Conservation (phyloP, 495 filamentous ascomycete species). For the Aspergillus kassunensis region DNA sequence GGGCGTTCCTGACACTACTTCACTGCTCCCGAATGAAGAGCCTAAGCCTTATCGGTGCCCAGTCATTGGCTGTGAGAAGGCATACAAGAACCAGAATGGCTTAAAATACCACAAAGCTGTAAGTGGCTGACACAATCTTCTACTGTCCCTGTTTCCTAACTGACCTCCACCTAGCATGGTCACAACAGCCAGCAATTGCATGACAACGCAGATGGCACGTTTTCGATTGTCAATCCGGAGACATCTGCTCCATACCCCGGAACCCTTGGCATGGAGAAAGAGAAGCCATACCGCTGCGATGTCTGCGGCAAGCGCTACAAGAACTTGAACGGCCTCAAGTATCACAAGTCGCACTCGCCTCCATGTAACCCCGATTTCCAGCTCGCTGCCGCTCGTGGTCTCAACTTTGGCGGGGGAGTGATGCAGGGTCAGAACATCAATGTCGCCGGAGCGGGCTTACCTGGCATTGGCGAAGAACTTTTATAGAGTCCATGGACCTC, state of each 20-base stretch:
- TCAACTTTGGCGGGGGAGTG: constrained; percentile 43
- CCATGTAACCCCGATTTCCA: constrained; percentile 58
- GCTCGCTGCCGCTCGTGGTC: constrained; percentile 36
- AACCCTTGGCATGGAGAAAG: constrained; percentile 98
- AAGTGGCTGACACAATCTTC: constrained; percentile 29
- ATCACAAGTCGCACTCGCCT: constrained; percentile 83
- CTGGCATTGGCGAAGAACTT: constrained; percentile 50
- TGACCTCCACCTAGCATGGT: constrained; percentile 60
- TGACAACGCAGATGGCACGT: constrained; percentile 93
- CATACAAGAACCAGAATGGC: constrained; percentile 99
- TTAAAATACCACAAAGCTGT: constrained; percentile 80
- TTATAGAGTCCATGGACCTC: constrained; percentile 26
- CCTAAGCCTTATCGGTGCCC: constrained; percentile 96
- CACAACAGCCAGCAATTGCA: constrained; percentile 95
- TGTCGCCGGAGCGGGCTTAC: constrained; percentile 48
- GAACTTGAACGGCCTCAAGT: constrained; percentile 95
- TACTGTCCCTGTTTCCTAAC: background rate
- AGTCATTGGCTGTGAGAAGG: constrained; percentile 98
- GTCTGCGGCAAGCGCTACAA: constrained; percentile 98
- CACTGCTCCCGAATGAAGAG: constrained; percentile 57
- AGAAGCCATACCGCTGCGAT: constrained; percentile 97
- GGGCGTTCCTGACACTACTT: constrained; percentile 53
- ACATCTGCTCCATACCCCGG: constrained; percentile 92
- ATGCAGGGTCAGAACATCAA: constrained; percentile 52
- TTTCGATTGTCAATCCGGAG: constrained; percentile 96